Percentiles rank a stretch among this genome's conserved stretches.
phyloP scores from a whole-genome alignment of 2,329 filamentous ascomycete species.

The Periconia digitata region DNA sequence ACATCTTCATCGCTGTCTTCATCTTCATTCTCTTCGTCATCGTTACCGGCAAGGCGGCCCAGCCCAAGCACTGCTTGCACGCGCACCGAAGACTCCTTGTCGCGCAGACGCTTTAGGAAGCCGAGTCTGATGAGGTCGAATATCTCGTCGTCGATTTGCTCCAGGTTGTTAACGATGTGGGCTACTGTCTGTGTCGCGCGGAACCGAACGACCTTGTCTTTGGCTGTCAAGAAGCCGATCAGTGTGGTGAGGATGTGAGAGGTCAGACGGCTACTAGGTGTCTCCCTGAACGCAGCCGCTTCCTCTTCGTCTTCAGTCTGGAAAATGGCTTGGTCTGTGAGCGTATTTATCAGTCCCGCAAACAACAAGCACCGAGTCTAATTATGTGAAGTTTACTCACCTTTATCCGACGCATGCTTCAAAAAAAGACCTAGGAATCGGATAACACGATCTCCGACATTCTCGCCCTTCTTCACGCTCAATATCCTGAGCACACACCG shows the following conservation, averaged over 20 bases:
- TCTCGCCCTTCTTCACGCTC: slow-evolving; percentile 88
- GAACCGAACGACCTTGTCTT: slow-evolving; percentile 92
- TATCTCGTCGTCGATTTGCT: slow-evolving; percentile 87
- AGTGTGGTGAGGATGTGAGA: slow-evolving; percentile 72
- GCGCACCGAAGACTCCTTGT: slow-evolving; percentile 91
- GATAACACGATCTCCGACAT: slow-evolving; percentile 80
- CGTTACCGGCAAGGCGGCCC: slow-evolving; percentile 74
- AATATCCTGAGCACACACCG: slow-evolving; percentile 81
- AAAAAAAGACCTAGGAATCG: slow-evolving; percentile 88
- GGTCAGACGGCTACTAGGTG: slow-evolving; percentile 78
- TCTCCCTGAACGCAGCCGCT: slow-evolving; percentile 73
- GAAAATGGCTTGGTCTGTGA: slow-evolving; percentile 34
- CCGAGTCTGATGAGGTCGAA: slow-evolving; percentile 80
- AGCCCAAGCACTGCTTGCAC: slow-evolving; percentile 90
- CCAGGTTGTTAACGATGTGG: slow-evolving; percentile 88
- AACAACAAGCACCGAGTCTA: too few relatives aligned
- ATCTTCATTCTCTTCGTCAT: slow-evolving; percentile 64
- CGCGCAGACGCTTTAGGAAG: slow-evolving; percentile 80
- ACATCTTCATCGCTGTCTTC: slow-evolving; percentile 69
- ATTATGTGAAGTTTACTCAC: too few relatives aligned
- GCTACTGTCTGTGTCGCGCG: slow-evolving; percentile 86
- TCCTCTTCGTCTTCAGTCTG: slow-evolving; percentile 61
- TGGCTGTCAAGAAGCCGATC: slow-evolving; percentile 75
- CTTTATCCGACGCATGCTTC: slow-evolving; percentile 65
- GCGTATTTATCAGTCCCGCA: too few relatives aligned